Evolutionary conservation across 345 rosid species (phyloP).

Genomic region (Linum lewisii): DNA sequence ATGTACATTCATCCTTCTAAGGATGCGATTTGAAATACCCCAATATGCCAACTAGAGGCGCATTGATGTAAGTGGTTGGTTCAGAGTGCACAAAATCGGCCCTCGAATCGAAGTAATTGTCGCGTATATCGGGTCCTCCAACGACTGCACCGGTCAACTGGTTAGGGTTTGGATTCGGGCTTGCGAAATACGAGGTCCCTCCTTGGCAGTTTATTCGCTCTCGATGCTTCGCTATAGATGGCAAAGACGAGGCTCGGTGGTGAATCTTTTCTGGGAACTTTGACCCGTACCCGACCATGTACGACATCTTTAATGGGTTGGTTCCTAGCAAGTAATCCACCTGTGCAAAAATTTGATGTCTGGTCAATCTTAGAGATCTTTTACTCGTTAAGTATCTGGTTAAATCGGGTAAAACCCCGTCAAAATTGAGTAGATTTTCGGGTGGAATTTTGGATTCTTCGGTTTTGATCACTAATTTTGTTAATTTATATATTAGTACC

Average conservation of each 20-base stretch:
- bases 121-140: slow-evolving; percentile 6
- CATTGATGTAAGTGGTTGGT: slow-evolving; percentile 55
- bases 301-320: slow-evolving; percentile 21
- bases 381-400: no score
- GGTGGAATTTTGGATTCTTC: no score
- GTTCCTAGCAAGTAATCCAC: slow-evolving; percentile 21
- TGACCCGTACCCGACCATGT: slow-evolving; percentile 20
- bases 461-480: no score
- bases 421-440: no score
- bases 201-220: slow-evolving; percentile 7
- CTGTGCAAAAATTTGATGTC: no score
- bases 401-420: no score
- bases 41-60: slow-evolving; percentile 54
- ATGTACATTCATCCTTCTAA: no score
- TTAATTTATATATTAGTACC: neutral
- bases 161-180: slow-evolving; percentile 13
- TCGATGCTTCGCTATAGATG: slow-evolving; percentile 5
- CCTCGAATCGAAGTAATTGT: slow-evolving; percentile 22
- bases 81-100: slow-evolving; percentile 40
- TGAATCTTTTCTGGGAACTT: slow-evolving; percentile 16
- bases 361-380: no score
- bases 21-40: slow-evolving; percentile 39
- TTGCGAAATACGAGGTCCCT: slow-evolving; percentile 13
- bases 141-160: slow-evolving; percentile 16
- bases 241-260: slow-evolving; percentile 20